Evolutionary conservation across 108 stramenopile genomes (phyloP).

Genomic region (Cylindrotheca closterium): DNA sequence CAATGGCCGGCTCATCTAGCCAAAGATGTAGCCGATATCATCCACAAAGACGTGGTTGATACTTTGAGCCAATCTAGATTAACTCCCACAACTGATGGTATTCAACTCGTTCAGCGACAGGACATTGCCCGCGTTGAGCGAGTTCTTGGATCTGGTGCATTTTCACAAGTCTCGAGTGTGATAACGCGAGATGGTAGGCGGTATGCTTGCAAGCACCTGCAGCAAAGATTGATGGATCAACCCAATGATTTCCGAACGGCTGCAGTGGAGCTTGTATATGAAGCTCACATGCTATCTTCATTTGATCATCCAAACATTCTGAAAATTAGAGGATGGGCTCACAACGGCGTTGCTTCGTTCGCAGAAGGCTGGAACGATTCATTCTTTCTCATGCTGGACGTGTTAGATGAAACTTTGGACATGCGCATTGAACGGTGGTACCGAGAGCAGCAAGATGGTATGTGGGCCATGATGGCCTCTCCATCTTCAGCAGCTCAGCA

Average conservation of each 20-base stretch:
- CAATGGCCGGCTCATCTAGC: constrained; percentile 14
- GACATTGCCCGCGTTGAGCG: constrained; percentile 36
- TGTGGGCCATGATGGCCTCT: neutral
- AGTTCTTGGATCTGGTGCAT: constrained; percentile 56
- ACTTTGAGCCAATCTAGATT: constrained; percentile 28
- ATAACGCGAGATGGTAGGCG: constrained; percentile 11
- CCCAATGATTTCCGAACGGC: constrained; percentile 56
- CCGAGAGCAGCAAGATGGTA: neutral
- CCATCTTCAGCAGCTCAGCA: neutral
- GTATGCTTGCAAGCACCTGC: constrained; percentile 57
- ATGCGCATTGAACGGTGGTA: constrained; percentile 51
- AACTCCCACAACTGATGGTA: constrained; percentile 13
- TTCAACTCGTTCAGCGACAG: constrained; percentile 23
- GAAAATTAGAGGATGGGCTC: constrained; percentile 65
- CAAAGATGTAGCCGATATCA: constrained; percentile 25
- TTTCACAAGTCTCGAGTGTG: constrained; percentile 49
- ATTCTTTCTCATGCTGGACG: constrained; percentile 59
- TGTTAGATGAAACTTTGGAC: constrained; percentile 53
- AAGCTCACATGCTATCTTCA: constrained; percentile 70
- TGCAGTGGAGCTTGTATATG: constrained; percentile 63
- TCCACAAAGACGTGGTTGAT: constrained; percentile 26
- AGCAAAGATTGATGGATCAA: constrained; percentile 31
- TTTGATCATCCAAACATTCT: constrained; percentile 80
- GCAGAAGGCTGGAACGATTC: constrained; percentile 35
- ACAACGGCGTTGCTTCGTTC: constrained; percentile 49